Conservation (phyloP, 805 yeast species). For the Yamadazyma kitorensis region DNA sequence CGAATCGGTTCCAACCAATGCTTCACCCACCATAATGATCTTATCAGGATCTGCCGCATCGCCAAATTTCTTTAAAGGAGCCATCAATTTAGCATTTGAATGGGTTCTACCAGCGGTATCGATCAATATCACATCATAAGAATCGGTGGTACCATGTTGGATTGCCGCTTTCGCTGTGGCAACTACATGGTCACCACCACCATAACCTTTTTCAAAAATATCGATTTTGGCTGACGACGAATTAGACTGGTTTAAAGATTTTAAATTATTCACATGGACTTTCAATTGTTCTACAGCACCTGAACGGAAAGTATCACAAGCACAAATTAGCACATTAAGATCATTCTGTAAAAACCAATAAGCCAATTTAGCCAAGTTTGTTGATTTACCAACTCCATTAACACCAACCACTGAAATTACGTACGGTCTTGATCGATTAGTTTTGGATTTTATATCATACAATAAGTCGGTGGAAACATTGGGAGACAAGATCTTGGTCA, state of each 20-base stretch:
- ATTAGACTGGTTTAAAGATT: slow-evolving; percentile 56
- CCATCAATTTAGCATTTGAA: slow-evolving; percentile 91
- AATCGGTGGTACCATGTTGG: slow-evolving; percentile 64
- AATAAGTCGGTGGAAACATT: slow-evolving; percentile 84
- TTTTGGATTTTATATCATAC: slow-evolving; percentile 62
- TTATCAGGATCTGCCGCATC: slow-evolving; percentile 94
- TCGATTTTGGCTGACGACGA: slow-evolving; percentile 54
- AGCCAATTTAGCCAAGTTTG: slow-evolving; percentile 89
- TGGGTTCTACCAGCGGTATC: slow-evolving; percentile 99
- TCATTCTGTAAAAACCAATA: slow-evolving; percentile 94
- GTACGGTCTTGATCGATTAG: slow-evolving; percentile 53
- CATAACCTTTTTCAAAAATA: slow-evolving; percentile 91
- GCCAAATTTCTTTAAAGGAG: slow-evolving; percentile 91
- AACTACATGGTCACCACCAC: slow-evolving; percentile 93
- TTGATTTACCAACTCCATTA: slow-evolving; percentile 97
- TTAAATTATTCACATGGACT: slow-evolving; percentile 85
- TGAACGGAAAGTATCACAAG: slow-evolving; percentile 96
- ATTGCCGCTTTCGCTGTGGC: slow-evolving; percentile 91
- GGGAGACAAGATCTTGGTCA: slow-evolving; percentile 82
- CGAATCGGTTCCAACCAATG: slow-evolving; percentile 94
- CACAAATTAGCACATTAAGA: slow-evolving; percentile 82
- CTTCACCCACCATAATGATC: slow-evolving; percentile 98
- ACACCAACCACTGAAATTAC: slow-evolving; percentile 98
- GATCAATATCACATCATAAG: slow-evolving; percentile 82
- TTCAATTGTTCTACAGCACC: slow-evolving; percentile 98